Base-by-base conservation (phyloP, 2,329 filamentous ascomycete genomes). In the Myotisia sp. region DNA sequence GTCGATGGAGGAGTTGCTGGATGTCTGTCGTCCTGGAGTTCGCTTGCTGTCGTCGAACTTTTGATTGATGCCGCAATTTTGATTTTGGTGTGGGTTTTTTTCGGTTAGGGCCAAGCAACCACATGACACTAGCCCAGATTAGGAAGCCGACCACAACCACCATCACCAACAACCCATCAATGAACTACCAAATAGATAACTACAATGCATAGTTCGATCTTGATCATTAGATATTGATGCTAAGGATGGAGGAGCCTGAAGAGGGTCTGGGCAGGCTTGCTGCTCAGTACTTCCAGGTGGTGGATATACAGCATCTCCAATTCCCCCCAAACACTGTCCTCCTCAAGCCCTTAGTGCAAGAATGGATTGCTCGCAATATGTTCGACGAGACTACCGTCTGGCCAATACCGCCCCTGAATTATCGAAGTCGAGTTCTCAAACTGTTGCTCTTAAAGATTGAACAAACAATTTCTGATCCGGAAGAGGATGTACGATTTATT, bases 271-370 rank as follows among this genome's bases (percentile, higher is more conserved):
- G 51, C 45, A 50, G 59, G 28, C 50, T 68, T 32, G 48, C 52
- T 39, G 68, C 71, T 74, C 85, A 93, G 52, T 92, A 83, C 50
- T 68, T 87, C 21, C 85, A 94, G 53, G 63, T 86, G 2, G 74
- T 76, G 26, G 67, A 86, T 29, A 60, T 64, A 1, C 53, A 64
- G 5, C 53, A 64, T 18, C 61, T 87, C 22, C 66, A 70, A 30
- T 79, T 76, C 52, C 85, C 84, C 1, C 56, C 68, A 16, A 56
- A 62, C 14, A 48, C 64, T 16, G 50, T 70, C 9, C 62, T 93
- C 18, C 70, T 73, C 41, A 62, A 68, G 18, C 60, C 71, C 7
- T 55, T 62, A 3, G 70, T 77, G 2, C 86, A 93, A 52, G 59
- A 71, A 42, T 65, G 65, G 49, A 61, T 92, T 23, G 82, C 76